These are phyloP conservation scores for Tulasnella sp. DNA, from an alignment of 768 basidiomycete species.

Conservation along the genomic window DNA sequence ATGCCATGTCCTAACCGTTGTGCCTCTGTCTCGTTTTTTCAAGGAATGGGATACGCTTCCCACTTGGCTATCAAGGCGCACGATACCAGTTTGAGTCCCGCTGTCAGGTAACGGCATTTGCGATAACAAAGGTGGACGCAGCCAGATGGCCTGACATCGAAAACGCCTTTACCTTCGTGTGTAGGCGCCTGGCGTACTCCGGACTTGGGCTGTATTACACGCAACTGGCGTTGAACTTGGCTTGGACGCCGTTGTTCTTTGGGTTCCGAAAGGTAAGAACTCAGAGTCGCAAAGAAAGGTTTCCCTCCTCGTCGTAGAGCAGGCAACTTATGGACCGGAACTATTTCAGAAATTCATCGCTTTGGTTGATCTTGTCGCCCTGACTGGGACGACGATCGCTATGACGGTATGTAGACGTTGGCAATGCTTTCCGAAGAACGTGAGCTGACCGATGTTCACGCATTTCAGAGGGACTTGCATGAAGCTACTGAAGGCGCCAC, in stretches of 20 bases:
- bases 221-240: conserved; percentile 45
- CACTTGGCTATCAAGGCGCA: conserved; percentile 46
- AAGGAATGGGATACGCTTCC: conserved; percentile 57
- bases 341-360: conserved; percentile 46
- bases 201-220: conserved; percentile 49
- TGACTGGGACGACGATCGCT: conserved; percentile 43
- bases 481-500: conserved; percentile 35
- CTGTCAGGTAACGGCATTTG: conserved; percentile 30
- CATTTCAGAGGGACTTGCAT: conserved; percentile 37
- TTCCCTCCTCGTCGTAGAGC: not conserved
- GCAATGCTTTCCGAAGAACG: too few species aligned
- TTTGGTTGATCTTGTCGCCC: conserved; percentile 39
- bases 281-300: not conserved
- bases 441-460: not conserved
- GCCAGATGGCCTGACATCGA: not conserved
- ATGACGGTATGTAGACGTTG: conserved; percentile 48
- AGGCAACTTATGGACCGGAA: too few species aligned
- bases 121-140: not conserved
- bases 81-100: conserved; percentile 33
- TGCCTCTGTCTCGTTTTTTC: not conserved
- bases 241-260: conserved; percentile 61
- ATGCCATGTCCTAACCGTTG: not conserved
- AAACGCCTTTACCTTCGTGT: not conserved
- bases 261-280: conserved; percentile 33
- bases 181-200: conserved; percentile 33